Evolutionary conservation across 2,329 filamentous ascomycete species (phyloP), one percentile per base, ranked within the genome.

Genomic region (Ceratocystis variospora): DNA sequence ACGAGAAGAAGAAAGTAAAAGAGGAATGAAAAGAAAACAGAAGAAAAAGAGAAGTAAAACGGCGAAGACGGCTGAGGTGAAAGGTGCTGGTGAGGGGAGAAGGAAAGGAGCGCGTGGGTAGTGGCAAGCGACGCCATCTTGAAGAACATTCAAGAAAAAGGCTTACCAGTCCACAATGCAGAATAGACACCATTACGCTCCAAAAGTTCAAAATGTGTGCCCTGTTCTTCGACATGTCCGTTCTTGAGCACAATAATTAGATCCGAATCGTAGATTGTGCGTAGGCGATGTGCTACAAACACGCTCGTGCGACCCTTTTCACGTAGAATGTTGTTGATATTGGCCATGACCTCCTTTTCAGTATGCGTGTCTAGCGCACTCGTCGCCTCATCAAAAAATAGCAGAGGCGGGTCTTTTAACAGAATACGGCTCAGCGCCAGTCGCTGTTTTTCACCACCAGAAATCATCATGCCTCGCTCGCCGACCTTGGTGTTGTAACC

Each of bases 301-400:
- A 99, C 89, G 70, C 91, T 96, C 0, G 94, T 97, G 66, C 92
- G 83, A 2, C 80, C 80, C 78, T 96, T 96, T 72, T 96, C 92
- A 71, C 87, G 88, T 65, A 97, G 78, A 64, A 97, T 94, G 70
- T 87, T 87, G 75, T 96, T 96, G 74, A 97, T 96, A 73, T 96
- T 96, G 68, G 87, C 81, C 79, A 97, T 86, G 62, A 97, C 80
- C 1, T 89, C 88, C 76, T 95, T 89, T 77, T 96, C 93, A 0
- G 93, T 96, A 72, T 96, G 89, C 0, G 93, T 96, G 73, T 96
- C 92, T 44, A 96, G 79, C 1, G 93, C 92, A 61, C 88, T 93
- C 0, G 92, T 96, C 71, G 92, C 93, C 79, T 96, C 92, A 70
- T 96, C 92, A 71, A 96, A 96, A 81, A 96, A 96, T 0, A 96